Percentiles rank a stretch among this genome's conserved stretches.
Conservation (phyloP, 1,139 yeast genomes). For the Lodderomyces oxycetoniae region DNA sequence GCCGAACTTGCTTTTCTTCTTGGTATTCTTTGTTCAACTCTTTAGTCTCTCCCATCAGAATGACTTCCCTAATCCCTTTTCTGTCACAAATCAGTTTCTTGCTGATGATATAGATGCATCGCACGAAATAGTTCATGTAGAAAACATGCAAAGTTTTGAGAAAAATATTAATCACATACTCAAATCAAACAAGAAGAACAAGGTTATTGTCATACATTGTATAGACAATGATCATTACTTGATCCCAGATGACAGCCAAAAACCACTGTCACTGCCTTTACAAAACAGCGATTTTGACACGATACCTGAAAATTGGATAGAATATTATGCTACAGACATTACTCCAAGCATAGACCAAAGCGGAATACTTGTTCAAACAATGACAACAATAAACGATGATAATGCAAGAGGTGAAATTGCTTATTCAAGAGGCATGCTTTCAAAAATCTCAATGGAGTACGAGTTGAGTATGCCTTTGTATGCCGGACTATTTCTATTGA, state of each 20-base stretch:
- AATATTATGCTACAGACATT: slow-evolving; percentile 7
- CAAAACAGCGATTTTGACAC: neutral
- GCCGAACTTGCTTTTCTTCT: no score
- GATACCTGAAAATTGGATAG: slow-evolving; percentile 12
- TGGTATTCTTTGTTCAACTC: no score
- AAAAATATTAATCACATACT: no score
- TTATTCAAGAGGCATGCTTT: slow-evolving; percentile 7
- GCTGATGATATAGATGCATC: no score
- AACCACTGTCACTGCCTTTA: neutral
- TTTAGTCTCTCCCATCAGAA: no score
- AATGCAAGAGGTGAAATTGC: slow-evolving; percentile 10
- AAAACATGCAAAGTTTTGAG: no score
- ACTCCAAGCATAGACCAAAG: slow-evolving; percentile 3
- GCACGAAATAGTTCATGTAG: no score
- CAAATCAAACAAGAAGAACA: no score
- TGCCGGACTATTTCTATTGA: slow-evolving; percentile 7
- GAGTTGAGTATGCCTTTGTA: slow-evolving; percentile 7
- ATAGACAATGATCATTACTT: neutral
- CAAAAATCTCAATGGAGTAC: slow-evolving; percentile 7
- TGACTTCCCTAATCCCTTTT: no score
- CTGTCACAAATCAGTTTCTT: no score
- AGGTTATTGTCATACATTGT: no score
- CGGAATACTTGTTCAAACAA: slow-evolving; percentile 10
- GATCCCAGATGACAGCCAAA: neutral
- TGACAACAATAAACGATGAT: slow-evolving; percentile 8